phyloP scores from a whole-genome alignment of 768 basidiomycete genomes.

The Pleurotus tuber-regium region DNA sequence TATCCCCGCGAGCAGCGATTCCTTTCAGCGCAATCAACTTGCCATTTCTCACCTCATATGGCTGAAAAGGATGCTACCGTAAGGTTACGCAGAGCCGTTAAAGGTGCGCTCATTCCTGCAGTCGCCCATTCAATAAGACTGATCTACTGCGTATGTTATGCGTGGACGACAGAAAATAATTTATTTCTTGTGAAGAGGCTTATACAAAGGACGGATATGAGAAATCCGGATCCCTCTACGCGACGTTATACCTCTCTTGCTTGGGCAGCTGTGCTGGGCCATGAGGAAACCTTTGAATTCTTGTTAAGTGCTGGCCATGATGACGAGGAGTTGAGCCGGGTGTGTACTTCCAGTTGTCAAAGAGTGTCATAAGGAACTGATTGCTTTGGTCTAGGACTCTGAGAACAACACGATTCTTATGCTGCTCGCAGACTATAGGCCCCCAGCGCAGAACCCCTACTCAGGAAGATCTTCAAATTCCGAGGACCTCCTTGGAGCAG shows the following conservation, averaged over 20 bases:
- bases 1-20: slow-evolving; percentile 6
- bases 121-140: neutral
- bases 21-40: slow-evolving; percentile 15
- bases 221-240: slow-evolving; percentile 80
- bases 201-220: slow-evolving; percentile 81
- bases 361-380: slow-evolving; percentile 1
- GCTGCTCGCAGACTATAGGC: slow-evolving; percentile 82
- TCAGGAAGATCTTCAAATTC: slow-evolving; percentile 32
- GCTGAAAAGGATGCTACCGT: slow-evolving; percentile 79
- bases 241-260: slow-evolving; percentile 84
- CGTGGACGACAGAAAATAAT: slow-evolving; percentile 73
- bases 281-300: slow-evolving; percentile 93
- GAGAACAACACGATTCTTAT: slow-evolving; percentile 94
- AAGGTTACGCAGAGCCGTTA: slow-evolving; percentile 76
- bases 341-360: slow-evolving; percentile 34
- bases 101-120: slow-evolving; percentile 43
- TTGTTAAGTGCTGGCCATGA: slow-evolving; percentile 85
- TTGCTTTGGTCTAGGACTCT: slow-evolving; percentile 57
- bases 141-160: slow-evolving; percentile 15
- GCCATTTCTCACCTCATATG: slow-evolving; percentile 42
- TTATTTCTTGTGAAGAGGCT: slow-evolving; percentile 89
- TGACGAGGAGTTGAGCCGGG: slow-evolving; percentile 89
- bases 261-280: slow-evolving; percentile 87
- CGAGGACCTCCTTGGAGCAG: slow-evolving; percentile 66
- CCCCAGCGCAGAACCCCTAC: slow-evolving; percentile 45